Conservation (phyloP, 169 alveolate species). For the Plasmodium reichenowi region DNA sequence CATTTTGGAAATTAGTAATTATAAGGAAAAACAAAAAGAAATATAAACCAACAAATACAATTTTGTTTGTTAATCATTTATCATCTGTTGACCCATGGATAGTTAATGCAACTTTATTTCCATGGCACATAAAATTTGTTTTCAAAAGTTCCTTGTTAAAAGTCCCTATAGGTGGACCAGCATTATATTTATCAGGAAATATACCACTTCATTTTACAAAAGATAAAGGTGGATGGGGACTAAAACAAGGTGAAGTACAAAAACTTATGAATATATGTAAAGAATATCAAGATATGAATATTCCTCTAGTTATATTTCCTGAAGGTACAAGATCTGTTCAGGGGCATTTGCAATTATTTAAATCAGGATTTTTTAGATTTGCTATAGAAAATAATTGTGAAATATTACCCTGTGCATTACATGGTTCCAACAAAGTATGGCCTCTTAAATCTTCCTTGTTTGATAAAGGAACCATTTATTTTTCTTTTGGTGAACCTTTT, state of each 20-base stretch:
- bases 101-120: constrained; percentile 64
- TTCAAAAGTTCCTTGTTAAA: constrained; percentile 79
- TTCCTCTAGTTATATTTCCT: constrained; percentile 85
- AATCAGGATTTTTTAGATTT: constrained; percentile 90
- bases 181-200: constrained; percentile 71
- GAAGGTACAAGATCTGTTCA: constrained; percentile 90
- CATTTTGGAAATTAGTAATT: constrained; percentile 80
- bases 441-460: constrained; percentile 77
- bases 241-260: constrained; percentile 78
- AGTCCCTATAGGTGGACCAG: constrained; percentile 84
- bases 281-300: constrained; percentile 60
- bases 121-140: constrained; percentile 80
- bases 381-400: constrained; percentile 89
- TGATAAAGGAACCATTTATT: constrained; percentile 82
- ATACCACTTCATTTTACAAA: constrained; percentile 79
- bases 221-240: constrained; percentile 88
- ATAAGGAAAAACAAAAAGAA: constrained; percentile 55
- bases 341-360: constrained; percentile 90
- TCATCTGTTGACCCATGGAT: constrained; percentile 87
- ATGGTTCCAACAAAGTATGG: constrained; percentile 82
- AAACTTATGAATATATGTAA: constrained; percentile 78
- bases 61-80: constrained; percentile 79
- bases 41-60: constrained; percentile 73
- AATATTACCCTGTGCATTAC: constrained; percentile 88
- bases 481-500: constrained; percentile 84